phyloP scores from a whole-genome alignment of 352 stramenopile genomes.

The Chrysophaeum taylorii region DNA sequence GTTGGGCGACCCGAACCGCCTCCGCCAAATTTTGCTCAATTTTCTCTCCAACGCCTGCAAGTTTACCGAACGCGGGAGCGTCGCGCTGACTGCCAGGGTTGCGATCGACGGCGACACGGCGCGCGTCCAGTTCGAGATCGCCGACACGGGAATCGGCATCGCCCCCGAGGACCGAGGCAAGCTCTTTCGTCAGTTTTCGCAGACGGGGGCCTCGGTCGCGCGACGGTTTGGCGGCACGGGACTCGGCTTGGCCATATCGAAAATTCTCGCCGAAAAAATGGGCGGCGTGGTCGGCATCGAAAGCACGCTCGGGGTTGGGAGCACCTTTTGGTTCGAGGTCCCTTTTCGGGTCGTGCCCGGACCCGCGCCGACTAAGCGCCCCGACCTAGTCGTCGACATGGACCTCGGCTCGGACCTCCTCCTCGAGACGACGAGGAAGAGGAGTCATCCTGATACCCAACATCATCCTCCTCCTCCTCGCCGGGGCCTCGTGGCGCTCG shows the following conservation, averaged over 20 bases:
- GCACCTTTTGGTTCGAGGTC: slow-evolving; percentile 68
- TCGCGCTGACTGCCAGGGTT: not conserved
- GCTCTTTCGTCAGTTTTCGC: slow-evolving; percentile 18
- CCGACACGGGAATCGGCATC: slow-evolving; percentile 8
- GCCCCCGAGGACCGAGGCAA: not conserved
- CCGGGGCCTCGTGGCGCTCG: too few relatives aligned
- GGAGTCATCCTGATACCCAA: too few relatives aligned
- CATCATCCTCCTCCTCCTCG: too few relatives aligned
- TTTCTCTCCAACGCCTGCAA: not conserved
- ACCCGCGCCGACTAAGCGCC: too few relatives aligned
- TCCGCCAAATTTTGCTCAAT: not conserved
- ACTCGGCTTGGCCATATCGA: slow-evolving; percentile 67
- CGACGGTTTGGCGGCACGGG: slow-evolving; percentile 37
- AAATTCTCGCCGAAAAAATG: slow-evolving; percentile 71
- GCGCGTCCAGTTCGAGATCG: not conserved
- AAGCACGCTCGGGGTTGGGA: slow-evolving; percentile 57
- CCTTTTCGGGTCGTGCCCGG: too few relatives aligned
- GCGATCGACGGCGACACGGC: not conserved
- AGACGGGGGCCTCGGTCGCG: slow-evolving; percentile 14
- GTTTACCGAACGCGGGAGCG: not conserved
- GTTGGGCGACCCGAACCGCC: not conserved
- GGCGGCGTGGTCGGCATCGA: slow-evolving; percentile 68
- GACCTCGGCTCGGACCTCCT: too few relatives aligned
- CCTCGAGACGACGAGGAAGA: too few relatives aligned
- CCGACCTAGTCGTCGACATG: too few relatives aligned